Conservation (phyloP, 2,329 filamentous ascomycete species). For the Dactylella cylindrospora region DNA sequence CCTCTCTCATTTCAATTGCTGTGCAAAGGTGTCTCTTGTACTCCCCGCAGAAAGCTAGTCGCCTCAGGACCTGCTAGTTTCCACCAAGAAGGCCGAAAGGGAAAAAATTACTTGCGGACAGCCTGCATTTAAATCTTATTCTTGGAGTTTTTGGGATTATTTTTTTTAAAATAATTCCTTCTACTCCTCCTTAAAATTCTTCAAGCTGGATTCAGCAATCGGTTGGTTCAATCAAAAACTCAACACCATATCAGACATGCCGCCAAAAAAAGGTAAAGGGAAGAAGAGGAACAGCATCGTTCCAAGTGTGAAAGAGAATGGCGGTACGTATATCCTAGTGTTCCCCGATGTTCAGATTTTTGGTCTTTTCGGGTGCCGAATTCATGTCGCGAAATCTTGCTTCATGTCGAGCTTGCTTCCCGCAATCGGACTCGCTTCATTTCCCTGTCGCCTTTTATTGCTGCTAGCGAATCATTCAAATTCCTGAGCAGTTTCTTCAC, state of each 20-base stretch:
- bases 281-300: conserved; percentile 38
- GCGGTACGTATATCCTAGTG: conserved; percentile 31
- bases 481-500: conserved; percentile 19
- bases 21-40: too few species aligned
- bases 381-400: not conserved
- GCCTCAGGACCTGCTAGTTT: too few species aligned
- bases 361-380: not conserved
- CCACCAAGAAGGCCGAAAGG: too few species aligned
- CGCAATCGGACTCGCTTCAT: conserved; percentile 5
- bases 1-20: conserved; percentile 27
- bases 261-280: conserved; percentile 32
- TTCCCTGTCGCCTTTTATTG: conserved; percentile 1
- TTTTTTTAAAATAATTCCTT: conserved; percentile 43
- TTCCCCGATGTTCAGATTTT: not conserved
- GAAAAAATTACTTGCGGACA: conserved; percentile 15
- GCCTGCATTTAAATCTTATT: conserved; percentile 1
- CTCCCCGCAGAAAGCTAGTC: too few species aligned
- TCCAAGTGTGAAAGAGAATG: conserved; percentile 30
- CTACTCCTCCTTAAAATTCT: conserved; percentile 22
- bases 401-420: too few species aligned
- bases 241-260: conserved; percentile 27
- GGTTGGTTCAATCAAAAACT: conserved; percentile 42
- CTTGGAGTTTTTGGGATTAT: conserved; percentile 40
- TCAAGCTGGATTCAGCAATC: conserved; percentile 42
- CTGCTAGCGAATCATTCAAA: conserved; percentile 16